Conservation (phyloP, 177 flowering plant species). For the Vitis hybrid region DNA sequence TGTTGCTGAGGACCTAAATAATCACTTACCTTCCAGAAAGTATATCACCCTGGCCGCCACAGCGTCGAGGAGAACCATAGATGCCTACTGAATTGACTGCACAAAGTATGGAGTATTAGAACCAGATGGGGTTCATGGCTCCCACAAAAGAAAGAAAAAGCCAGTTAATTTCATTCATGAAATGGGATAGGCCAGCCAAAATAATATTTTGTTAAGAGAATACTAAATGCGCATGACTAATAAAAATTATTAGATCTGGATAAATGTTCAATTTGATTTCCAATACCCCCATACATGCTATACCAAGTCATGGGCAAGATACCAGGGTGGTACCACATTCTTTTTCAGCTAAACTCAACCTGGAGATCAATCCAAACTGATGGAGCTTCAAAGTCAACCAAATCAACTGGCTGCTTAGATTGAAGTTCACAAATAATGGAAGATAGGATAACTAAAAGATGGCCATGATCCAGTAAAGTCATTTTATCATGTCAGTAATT, state of each 20-base stretch:
- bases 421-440: too few relatives aligned
- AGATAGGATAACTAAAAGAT: too few relatives aligned
- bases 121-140: background rate
- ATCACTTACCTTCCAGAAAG: conserved; percentile 86
- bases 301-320: background rate
- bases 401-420: too few relatives aligned
- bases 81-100: conserved; percentile 77
- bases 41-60: conserved; percentile 99
- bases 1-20: background rate
- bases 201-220: background rate
- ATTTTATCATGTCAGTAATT: too few relatives aligned
- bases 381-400: background rate
- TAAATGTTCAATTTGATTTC: background rate
- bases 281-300: background rate
- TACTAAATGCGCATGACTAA: background rate
- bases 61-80: conserved; percentile 98
- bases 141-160: too few relatives aligned
- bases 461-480: too few relatives aligned
- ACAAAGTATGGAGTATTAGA: conserved; percentile 11
- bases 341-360: conserved; percentile 1
- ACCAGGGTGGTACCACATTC: background rate
- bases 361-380: background rate
- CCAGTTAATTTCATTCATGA: background rate
- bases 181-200: background rate
- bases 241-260: too few relatives aligned